Evolutionary conservation across 371 early-diverging fungal genomes (phyloP).

Genomic region (Capillidium heterosporum): DNA sequence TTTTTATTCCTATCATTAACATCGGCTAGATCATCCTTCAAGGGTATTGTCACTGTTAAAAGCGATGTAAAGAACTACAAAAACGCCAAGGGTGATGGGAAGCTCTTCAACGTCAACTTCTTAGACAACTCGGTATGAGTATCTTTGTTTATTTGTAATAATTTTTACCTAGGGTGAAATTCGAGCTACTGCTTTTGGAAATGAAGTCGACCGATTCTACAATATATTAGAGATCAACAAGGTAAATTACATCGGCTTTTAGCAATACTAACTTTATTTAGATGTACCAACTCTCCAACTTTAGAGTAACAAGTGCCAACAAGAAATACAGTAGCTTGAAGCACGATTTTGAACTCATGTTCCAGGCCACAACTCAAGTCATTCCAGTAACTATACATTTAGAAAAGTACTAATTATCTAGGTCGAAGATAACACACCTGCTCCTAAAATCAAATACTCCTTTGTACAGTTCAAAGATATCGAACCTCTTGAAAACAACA

Average conservation of each 20-base stretch:
- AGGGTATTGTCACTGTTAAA: constrained; percentile 71
- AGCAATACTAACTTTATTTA: constrained; percentile 4
- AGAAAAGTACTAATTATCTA: not conserved
- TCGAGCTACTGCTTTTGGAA: constrained; percentile 74
- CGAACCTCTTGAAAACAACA: constrained; percentile 36
- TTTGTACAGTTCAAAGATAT: constrained; percentile 47
- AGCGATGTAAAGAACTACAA: constrained; percentile 62
- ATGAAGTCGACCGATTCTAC: constrained; percentile 54
- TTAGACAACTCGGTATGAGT: constrained; percentile 56
- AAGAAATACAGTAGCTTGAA: constrained; percentile 61
- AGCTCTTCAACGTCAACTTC: constrained; percentile 73
- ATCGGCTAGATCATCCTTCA: constrained; percentile 68
- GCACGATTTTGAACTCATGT: constrained; percentile 83
- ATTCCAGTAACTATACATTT: constrained; percentile 19
- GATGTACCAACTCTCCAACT: constrained; percentile 71
- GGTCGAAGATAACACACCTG: constrained; percentile 8
- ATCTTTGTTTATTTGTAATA: not conserved
- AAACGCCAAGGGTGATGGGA: constrained; percentile 65
- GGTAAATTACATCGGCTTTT: constrained; percentile 12
- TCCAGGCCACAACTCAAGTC: constrained; percentile 50
- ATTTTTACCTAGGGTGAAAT: constrained; percentile 56
- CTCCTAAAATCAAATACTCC: constrained; percentile 48
- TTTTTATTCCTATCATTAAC: constrained; percentile 9
- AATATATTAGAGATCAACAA: constrained; percentile 54
- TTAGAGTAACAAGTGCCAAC: constrained; percentile 67